Conservation (phyloP, 2,329 filamentous ascomycete genomes). For the Raffaelea arxii region DNA sequence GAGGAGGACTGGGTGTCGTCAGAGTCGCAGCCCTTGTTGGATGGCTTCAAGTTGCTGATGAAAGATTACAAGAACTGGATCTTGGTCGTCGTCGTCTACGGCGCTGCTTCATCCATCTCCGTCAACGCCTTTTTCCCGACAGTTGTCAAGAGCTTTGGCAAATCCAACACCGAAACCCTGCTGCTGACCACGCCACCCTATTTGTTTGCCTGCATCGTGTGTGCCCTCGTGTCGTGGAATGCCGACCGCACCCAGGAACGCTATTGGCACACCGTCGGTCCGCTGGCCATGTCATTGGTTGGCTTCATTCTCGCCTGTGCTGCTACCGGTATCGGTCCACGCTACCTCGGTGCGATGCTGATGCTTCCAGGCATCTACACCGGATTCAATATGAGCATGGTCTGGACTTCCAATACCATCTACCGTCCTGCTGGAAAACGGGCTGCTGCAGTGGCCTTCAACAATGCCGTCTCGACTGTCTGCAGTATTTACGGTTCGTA, state of each 20-base stretch:
- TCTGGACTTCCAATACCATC: slow-evolving; percentile 69
- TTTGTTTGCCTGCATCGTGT: slow-evolving; percentile 49
- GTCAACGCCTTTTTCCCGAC: slow-evolving; percentile 63
- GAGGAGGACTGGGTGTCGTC: slow-evolving; percentile 14
- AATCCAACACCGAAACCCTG: slow-evolving; percentile 47
- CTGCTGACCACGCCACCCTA: slow-evolving; percentile 58
- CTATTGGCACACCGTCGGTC: slow-evolving; percentile 55
- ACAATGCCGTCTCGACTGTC: slow-evolving; percentile 63
- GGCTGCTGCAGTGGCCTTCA: slow-evolving; percentile 57
- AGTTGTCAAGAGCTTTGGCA: slow-evolving; percentile 55
- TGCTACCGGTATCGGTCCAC: slow-evolving; percentile 48
- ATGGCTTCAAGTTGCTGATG: slow-evolving; percentile 23
- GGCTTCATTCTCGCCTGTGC: slow-evolving; percentile 60
- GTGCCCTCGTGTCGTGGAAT: slow-evolving; percentile 58
- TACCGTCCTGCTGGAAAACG: slow-evolving; percentile 68
- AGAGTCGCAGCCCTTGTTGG: slow-evolving; percentile 10
- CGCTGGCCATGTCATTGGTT: slow-evolving; percentile 49
- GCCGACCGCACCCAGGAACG: slow-evolving; percentile 66
- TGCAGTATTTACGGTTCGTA: slow-evolving; percentile 55
- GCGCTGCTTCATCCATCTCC: slow-evolving; percentile 42
- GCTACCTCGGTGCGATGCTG: slow-evolving; percentile 63
- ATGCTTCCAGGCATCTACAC: slow-evolving; percentile 47
- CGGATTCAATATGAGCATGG: slow-evolving; percentile 56
- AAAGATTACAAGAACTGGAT: slow-evolving; percentile 50
- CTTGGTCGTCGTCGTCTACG: slow-evolving; percentile 45